Conservation (phyloP, 164 flowering plant genomes). For the Aristolochia californica region DNA sequence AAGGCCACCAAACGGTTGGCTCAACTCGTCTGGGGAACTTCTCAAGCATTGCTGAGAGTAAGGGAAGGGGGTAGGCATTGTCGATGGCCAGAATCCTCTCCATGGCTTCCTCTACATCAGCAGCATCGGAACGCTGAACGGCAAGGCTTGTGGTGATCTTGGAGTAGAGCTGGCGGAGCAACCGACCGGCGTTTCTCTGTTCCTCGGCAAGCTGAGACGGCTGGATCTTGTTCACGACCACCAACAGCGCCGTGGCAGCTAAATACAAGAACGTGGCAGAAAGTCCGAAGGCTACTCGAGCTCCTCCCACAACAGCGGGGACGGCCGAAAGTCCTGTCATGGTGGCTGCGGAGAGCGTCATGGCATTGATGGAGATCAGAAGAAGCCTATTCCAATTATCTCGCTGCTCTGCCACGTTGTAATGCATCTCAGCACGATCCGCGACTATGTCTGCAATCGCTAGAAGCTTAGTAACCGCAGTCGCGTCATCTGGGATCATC, state of each 20-base stretch:
- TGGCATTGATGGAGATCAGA: slow-evolving; percentile 31
- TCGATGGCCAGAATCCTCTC: slow-evolving; percentile 39
- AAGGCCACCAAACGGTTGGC: slow-evolving; percentile 34
- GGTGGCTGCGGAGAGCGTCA: slow-evolving; percentile 37
- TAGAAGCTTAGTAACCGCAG: too few relatives aligned
- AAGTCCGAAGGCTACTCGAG: slow-evolving; percentile 26
- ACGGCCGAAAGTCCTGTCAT: slow-evolving; percentile 48
- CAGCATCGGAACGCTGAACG: slow-evolving; percentile 13
- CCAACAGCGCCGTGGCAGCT: slow-evolving; percentile 49
- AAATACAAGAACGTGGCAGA: slow-evolving; percentile 36
- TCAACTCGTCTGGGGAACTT: slow-evolving; percentile 35
- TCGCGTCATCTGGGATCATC: too few relatives aligned
- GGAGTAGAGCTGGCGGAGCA: slow-evolving; percentile 52
- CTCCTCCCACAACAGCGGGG: slow-evolving; percentile 33
- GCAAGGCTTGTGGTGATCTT: too few relatives aligned
- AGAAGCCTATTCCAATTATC: slow-evolving; percentile 30
- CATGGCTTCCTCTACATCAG: slow-evolving; percentile 23
- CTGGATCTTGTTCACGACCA: slow-evolving; percentile 59
- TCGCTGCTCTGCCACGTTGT: not conserved
- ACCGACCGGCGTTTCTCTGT: slow-evolving; percentile 51
- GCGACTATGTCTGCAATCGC: too few relatives aligned
- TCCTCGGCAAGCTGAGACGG: slow-evolving; percentile 81
- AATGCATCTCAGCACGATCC: slow-evolving; percentile 20
- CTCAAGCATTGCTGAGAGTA: slow-evolving; percentile 39
- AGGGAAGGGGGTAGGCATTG: slow-evolving; percentile 47